Percentiles rank a stretch among this genome's conserved stretches.
Evolutionary conservation across 2,329 filamentous ascomycete genomes (phyloP).

Genomic region (Escovopsis weberi): DNA sequence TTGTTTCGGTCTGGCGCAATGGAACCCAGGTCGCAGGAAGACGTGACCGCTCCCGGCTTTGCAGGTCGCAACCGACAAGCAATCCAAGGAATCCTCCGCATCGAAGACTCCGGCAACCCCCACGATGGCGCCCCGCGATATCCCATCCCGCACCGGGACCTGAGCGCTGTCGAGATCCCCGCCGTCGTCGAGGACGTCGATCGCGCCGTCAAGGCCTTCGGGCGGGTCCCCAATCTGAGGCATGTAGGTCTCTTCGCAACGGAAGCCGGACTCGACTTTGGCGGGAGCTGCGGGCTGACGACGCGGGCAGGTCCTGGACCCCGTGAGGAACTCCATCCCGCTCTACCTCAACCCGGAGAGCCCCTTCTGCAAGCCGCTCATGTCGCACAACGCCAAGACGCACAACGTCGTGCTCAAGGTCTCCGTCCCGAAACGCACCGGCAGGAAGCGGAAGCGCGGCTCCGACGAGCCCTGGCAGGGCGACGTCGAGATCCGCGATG

Average conservation of each 20-base stretch:
- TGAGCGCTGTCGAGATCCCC: conserved; percentile 29
- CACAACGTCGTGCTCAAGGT: conserved; percentile 81
- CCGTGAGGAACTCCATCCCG: conserved; percentile 38
- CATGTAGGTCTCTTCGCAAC: conserved; percentile 17
- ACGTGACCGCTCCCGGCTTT: neutral
- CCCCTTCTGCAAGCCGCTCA: conserved; percentile 60
- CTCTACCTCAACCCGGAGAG: conserved; percentile 72
- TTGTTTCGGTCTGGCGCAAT: neutral
- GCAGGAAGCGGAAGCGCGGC: conserved; percentile 73
- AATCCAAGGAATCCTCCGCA: neutral
- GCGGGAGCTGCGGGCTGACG: neutral
- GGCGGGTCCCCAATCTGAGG: conserved; percentile 21
- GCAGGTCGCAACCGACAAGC: conserved; percentile 1
- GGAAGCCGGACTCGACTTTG: neutral
- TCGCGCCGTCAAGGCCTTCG: conserved; percentile 27
- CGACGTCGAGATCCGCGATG: conserved; percentile 19
- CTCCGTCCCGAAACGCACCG: conserved; percentile 73
- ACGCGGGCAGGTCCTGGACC: conserved; percentile 28
- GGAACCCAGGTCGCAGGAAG: neutral
- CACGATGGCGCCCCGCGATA: conserved; percentile 19
- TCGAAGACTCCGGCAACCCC: conserved; percentile 2
- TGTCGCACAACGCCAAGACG: conserved; percentile 60
- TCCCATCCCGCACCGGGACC: conserved; percentile 17
- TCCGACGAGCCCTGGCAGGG: conserved; percentile 49
- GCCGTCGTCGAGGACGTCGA: conserved; percentile 30